Evolutionary conservation across 2,329 filamentous ascomycete species (phyloP), one percentile per base, ranked within the genome.

Genomic region (Fusarium praegraminearum): DNA sequence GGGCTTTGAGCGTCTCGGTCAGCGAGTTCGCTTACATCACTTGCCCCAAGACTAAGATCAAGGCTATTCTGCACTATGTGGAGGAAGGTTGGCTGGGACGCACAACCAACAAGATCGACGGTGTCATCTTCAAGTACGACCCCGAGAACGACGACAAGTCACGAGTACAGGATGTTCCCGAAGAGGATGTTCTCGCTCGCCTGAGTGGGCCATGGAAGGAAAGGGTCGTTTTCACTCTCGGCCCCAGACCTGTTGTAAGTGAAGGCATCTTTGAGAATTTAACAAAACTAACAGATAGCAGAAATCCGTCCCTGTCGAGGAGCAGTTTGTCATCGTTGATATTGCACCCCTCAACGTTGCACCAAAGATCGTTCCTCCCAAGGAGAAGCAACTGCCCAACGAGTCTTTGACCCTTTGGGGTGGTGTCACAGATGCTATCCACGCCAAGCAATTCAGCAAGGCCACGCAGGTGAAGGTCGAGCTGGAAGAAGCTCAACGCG

Each of bases 21-120:
- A 92, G 94, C 47, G 96, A 99, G 75, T 87, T 90, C 69, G 96
- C 93, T 75, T 97, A 92, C 78, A 87, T 98, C 64, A 94, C 90
- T 40, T 99, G 96, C 80, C 87, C 91, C n/a, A 90, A 94, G 82
- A 97, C 94, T 3, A 91, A 90, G 77, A 88, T 97, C 71, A 98
- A 98, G 83, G 92, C 91, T 20, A 97, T 99, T 68, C 82, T 99
- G 47, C 91, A 97, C 75, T 99, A 99, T 78, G 84, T 94, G 57
- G 95, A 98, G 76, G 95, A 98, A 74, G 94, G 94, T 51, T 99
- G 96, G 94, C 86, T 98, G 32, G 93, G 94, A 47, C 93, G 93
- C 71, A 89, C 93, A 22, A 95, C 97, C 73, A 97, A 98, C 80
- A 94, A 91, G 77, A 91, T 99, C 36, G 90, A 97, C 65, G 96